Evolutionary conservation across 257 asterid genomes (phyloP), one percentile per base, ranked within the genome.

Genomic region (Euphrasia confusa): DNA sequence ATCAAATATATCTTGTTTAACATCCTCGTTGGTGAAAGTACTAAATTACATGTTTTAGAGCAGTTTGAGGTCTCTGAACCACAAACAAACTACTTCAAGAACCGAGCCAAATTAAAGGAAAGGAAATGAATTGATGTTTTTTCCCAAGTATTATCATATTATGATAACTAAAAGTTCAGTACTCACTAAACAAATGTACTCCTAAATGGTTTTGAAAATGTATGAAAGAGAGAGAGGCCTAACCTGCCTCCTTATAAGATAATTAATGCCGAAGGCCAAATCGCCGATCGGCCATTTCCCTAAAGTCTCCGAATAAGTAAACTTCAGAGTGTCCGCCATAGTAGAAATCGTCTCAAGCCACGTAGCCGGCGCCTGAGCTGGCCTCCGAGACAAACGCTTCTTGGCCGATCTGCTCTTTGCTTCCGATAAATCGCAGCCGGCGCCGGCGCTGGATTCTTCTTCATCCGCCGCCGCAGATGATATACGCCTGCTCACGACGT

Each of bases 221-320:
- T 6, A 35, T 35, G 40, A 35, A 35, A 7, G 57, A 26, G 42
- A 33, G 65, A 72, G 32, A 45, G 37, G 17, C 39, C 78, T 63
- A 54, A 87, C 96, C 94, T 88, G 91, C 78, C 94, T 79, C 61
- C 85, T 75, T 52, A 88, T 88, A 27, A 83, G 84, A 76, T 79
- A 88, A 64, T 83, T 88, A 69, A 88, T 85, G 48, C 96, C 96
- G 40, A 88, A 85, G 61, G 94, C 91, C 67, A 88, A 83, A 74
- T 88, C 96, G 21, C 81, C 94, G 72, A 88, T 85, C 59, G 94
- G 91, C 96, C 96, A 88, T 71, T 88, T 88, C 69, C 94, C 96
- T 28, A 88, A 72, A 12, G 96, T 85, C 78, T 88, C 96, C 55
- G 89, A 72, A 73, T 88, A 88, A 26, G 91, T 88, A 75, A 88